Evolutionary conservation across 345 rosid species (phyloP).

Genomic region (Streptanthus diversifolius): DNA sequence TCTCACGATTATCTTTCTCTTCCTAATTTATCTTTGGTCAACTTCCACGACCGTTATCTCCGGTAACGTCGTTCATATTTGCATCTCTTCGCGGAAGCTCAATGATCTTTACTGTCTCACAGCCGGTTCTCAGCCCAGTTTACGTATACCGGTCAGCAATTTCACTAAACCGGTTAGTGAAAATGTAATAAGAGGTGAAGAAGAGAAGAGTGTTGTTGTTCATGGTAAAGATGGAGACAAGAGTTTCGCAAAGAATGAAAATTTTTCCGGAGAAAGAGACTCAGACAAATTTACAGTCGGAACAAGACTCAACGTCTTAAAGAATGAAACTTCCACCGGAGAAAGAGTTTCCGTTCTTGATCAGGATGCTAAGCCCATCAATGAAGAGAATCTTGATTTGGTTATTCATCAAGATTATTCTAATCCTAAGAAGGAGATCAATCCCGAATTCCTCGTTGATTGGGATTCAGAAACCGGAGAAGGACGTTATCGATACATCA

Average conservation of each 20-base stretch:
- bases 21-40: constrained; percentile 61
- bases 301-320: constrained; percentile 4
- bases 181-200: constrained; percentile 14
- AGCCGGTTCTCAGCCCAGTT: constrained; percentile 61
- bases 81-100: constrained; percentile 77
- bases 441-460: not conserved
- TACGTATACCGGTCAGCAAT: constrained; percentile 35
- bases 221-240: constrained; percentile 20
- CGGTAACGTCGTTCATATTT: constrained; percentile 57
- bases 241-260: not conserved
- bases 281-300: not conserved
- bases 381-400: constrained; percentile 8
- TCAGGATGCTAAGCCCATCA: not conserved
- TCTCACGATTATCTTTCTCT: constrained; percentile 39
- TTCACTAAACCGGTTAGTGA: constrained; percentile 12
- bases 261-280: not conserved
- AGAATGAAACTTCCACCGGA: constrained; percentile 14
- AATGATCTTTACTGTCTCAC: constrained; percentile 75
- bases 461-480: constrained; percentile 33
- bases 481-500: constrained; percentile 20
- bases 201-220: constrained; percentile 9
- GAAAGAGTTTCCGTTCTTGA: constrained; percentile 1
- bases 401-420: not conserved
- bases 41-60: constrained; percentile 72
- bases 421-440: not conserved